Evolutionary conservation across 2,329 filamentous ascomycete genomes (phyloP), one percentile per base, ranked within the genome.

Genomic region (Penicillium janthinellum): DNA sequence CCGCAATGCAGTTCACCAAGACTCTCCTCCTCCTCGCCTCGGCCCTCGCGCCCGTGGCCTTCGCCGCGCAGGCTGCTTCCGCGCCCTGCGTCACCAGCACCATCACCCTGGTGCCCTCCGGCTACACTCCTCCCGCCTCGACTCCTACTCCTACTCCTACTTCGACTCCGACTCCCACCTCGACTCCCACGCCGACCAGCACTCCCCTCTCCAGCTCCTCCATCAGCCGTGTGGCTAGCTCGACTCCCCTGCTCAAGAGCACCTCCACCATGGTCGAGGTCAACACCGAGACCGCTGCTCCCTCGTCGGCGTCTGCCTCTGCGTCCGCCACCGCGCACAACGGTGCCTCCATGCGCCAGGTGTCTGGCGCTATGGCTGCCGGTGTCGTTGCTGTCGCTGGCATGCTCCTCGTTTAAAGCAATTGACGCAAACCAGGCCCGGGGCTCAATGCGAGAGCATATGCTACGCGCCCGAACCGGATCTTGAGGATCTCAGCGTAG

Each of bases 1-100:
- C 14, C 50, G 59, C 11, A 48, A 77, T 77, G 74, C 68, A 75
- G 48, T 66, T 76, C 68, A 64, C 66, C 62, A 77, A 75, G 62
- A 57, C 70, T 59, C 60, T 76, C 54, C 49, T 75, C 38, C 59
- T 75, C 54, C 61, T 70, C 48, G 61, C 64, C 34, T 65, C 70
- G 44, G 69, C 67, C 50, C 58, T 74, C 37, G 64, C 68, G 35
- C 72, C 73, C 15, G 53, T 73, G 52, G 69, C 70, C 38, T 60
- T 72, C 25, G 73, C 71, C 17, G 65, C 69, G 52, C 38, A 22
- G 55, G 59, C 66, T 44, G 62, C 64, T 34, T 42, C 64, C 20
- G 58, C 66, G 5, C 49, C 64, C 25, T 52, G 66, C 20, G 56
- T 61, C 60, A 70, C 71, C 48, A 62, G 62, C 57, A 73, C 70